Base-by-base conservation (phyloP, 805 yeast species). In the Saturnispora kantuleensis region DNA sequence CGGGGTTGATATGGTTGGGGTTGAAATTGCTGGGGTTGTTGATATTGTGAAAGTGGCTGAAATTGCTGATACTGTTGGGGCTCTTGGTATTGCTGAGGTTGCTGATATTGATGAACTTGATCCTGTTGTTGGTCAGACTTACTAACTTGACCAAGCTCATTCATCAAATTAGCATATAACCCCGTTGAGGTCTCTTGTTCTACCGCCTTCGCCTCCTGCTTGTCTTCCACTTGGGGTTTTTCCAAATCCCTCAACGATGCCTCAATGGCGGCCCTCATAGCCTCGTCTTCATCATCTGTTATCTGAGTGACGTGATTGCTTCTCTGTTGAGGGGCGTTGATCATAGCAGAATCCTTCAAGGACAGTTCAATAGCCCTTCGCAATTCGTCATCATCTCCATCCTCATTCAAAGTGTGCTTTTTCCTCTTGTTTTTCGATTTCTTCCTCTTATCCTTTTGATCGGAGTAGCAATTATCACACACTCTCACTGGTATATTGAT, bases 211-310 rank as follows among this genome's bases (percentile, higher is more conserved):
- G 51, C 45, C 35, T 54, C 42, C 13, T 32, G 32, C 2, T 32
- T 34, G 11, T 17, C 9, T 1, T 15, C 9, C 10, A 10, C 29
- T 2, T 45, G 47, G 39, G 46, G 47, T 10, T 45, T 58, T 51
- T 82, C 76, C 58, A 83, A 70, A 47, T 89, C 97, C 43, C 71
- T 72, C 49, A 93, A 69, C 61, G 96, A 86, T 1, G 96, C 96
- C 12, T 84, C 95, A 47, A 93, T 90, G 0, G 97, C 98, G 1
- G 93, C 95, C 59, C 79, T 84, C 79, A 90, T 75, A 32, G 87
- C 96, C 33, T 82, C 90, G 56, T 88, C 95, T 13, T 81, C 84
- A 15, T 83, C 87, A 2, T 77, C 84, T 12, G 61, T 66, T 2
- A 49, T 57, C 10, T 30, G 17, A 11, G 15, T 18, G 4, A 46